Percentiles rank a stretch among this genome's conserved stretches.
Conservation (phyloP, 768 basidiomycete genomes). For the Rhizopogon rudus region DNA sequence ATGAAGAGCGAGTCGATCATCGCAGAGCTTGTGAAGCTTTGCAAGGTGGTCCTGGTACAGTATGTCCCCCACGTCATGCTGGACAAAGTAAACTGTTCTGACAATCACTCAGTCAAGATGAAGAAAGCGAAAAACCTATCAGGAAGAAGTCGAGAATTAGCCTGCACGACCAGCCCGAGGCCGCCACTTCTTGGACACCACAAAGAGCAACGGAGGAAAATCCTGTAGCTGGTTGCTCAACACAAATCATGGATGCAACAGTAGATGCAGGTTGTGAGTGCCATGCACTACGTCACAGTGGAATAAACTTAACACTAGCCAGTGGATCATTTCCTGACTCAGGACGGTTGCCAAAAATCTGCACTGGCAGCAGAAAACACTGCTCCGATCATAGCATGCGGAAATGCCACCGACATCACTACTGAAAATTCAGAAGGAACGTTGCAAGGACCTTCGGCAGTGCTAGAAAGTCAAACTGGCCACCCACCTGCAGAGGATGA, state of each 20-base stretch:
- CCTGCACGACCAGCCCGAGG: background rate
- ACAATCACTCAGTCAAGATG: slow-evolving; percentile 8
- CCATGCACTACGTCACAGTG: slow-evolving; percentile 11
- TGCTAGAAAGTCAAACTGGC: background rate
- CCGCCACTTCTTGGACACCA: background rate
- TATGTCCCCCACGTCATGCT: slow-evolving; percentile 1
- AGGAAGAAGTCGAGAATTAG: slow-evolving; percentile 6
- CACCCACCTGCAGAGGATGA: background rate
- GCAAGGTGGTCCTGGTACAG: background rate
- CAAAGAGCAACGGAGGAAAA: background rate
- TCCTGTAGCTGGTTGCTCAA: background rate
- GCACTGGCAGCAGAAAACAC: background rate
- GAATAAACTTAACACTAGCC: background rate
- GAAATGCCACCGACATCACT: background rate
- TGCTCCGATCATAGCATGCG: background rate
- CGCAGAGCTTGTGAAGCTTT: slow-evolving; percentile 11
- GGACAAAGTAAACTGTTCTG: slow-evolving; percentile 3
- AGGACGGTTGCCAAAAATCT: background rate
- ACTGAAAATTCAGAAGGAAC: background rate
- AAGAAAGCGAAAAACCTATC: slow-evolving; percentile 8
- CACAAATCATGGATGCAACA: slow-evolving; percentile 11
- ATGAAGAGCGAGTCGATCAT: slow-evolving; percentile 23
- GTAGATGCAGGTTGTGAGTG: slow-evolving; percentile 20
- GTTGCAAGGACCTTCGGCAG: background rate
- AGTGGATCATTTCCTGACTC: background rate